These are phyloP conservation scores for Millerozyma miso DNA, from an alignment of 805 yeast species.

Conservation along the genomic window DNA sequence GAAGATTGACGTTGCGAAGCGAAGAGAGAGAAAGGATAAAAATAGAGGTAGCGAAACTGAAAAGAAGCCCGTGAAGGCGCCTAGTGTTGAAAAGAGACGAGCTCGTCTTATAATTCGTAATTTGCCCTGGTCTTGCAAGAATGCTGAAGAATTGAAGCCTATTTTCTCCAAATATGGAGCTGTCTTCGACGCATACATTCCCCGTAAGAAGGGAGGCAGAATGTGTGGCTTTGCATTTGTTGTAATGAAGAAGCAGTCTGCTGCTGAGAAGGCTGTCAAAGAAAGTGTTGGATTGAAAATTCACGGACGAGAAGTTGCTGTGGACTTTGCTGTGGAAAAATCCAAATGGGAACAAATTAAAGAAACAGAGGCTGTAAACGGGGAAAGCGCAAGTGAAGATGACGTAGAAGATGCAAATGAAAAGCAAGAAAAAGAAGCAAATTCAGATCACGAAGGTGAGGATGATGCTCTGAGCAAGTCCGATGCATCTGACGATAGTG, in stretches of 20 bases:
- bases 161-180: conserved; percentile 76
- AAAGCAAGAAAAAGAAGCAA: conserved; percentile 31
- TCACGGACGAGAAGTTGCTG: conserved; percentile 88
- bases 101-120: conserved; percentile 88
- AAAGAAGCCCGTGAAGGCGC: conserved; percentile 10
- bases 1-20: conserved; percentile 83
- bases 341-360: conserved; percentile 68
- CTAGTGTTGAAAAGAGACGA: conserved; percentile 65
- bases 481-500: conserved; percentile 17
- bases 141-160: conserved; percentile 65
- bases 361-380: conserved; percentile 28
- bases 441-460: conserved; percentile 29
- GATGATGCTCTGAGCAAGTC: conserved; percentile 27
- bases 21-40: conserved; percentile 72
- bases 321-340: conserved; percentile 89
- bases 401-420: conserved; percentile 36
- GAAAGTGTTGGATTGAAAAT: conserved; percentile 71
- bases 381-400: conserved; percentile 39
- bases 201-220: conserved; percentile 80
- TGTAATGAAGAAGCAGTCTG: conserved; percentile 72
- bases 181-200: conserved; percentile 84
- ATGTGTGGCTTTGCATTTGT: conserved; percentile 96
- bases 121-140: conserved; percentile 92
- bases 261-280: conserved; percentile 80
- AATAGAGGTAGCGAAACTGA: conserved; percentile 7